phyloP scores from a whole-genome alignment of 106 monocot genomes.

The Apostasia shenzhenica region DNA sequence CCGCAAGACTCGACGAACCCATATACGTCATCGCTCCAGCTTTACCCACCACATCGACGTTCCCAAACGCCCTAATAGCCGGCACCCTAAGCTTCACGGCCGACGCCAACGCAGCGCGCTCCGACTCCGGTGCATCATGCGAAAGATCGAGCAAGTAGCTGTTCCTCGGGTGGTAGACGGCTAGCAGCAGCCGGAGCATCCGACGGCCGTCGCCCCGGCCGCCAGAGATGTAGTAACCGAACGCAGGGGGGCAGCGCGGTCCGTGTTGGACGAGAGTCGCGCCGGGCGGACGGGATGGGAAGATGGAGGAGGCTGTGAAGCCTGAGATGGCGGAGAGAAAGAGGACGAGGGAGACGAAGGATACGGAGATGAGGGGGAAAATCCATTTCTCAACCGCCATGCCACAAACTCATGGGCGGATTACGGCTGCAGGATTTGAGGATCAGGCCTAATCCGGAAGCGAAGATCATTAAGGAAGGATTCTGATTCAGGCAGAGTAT shows the following conservation, averaged over 20 bases:
- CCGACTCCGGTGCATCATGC: constrained; percentile 31
- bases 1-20: constrained; percentile 49
- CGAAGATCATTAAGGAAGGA: background rate
- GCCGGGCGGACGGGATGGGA: constrained; percentile 10
- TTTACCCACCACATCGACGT: constrained; percentile 59
- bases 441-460: background rate
- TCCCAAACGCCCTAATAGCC: constrained; percentile 38
- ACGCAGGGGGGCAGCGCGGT: constrained; percentile 23
- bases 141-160: constrained; percentile 48
- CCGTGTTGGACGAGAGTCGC: constrained; percentile 10
- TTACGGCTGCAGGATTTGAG: background rate
- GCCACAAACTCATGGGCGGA: background rate
- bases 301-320: constrained; percentile 32
- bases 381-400: constrained; percentile 34
- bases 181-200: constrained; percentile 39
- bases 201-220: constrained; percentile 25
- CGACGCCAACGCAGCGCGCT: constrained; percentile 29
- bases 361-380: constrained; percentile 35
- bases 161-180: constrained; percentile 70
- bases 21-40: constrained; percentile 37
- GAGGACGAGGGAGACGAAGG: constrained; percentile 42
- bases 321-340: constrained; percentile 41
- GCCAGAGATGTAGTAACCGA: constrained; percentile 62
- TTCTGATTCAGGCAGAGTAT: no score
- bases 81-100: constrained; percentile 18